Conservation (phyloP, 352 stramenopile species). For the Elongisporangium prolatum region DNA sequence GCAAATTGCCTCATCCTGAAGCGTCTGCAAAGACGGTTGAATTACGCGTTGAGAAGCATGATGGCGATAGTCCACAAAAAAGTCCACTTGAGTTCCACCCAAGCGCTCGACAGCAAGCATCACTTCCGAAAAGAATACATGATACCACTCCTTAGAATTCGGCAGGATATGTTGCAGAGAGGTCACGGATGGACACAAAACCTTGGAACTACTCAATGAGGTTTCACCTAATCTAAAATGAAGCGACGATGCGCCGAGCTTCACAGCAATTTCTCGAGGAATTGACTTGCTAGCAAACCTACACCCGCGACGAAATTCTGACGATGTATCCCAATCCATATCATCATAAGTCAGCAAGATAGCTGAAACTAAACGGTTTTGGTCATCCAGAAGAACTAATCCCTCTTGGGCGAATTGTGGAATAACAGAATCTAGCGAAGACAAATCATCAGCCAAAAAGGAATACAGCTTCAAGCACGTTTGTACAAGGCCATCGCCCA, state of each 20-base stretch:
- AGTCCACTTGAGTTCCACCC: conserved; percentile 48
- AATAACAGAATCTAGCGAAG: conserved; percentile 17
- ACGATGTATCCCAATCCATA: conserved; percentile 75
- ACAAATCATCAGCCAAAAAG: conserved; percentile 27
- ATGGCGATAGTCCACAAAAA: conserved; percentile 64
- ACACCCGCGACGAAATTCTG: conserved; percentile 37
- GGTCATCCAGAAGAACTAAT: conserved; percentile 35
- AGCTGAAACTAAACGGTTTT: conserved; percentile 25
- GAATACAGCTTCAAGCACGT: conserved; percentile 49
- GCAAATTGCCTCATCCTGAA: conserved; percentile 67
- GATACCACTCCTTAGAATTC: conserved; percentile 26
- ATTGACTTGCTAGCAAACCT: conserved; percentile 54
- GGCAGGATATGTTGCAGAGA: conserved; percentile 42
- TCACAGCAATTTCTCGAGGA: conserved; percentile 31
- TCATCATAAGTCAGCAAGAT: conserved; percentile 55
- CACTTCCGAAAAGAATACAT: conserved; percentile 51
- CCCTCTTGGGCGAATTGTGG: conserved; percentile 25
- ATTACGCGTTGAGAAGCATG: conserved; percentile 65
- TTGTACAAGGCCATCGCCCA: conserved; percentile 22
- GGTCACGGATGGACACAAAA: conserved; percentile 34
- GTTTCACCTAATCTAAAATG: conserved; percentile 62
- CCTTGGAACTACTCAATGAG: conserved; percentile 41
- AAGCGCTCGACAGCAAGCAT: conserved; percentile 50
- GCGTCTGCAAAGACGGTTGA: conserved; percentile 59
- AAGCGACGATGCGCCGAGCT: conserved; percentile 52